phyloP scores from a whole-genome alignment of 306 rosid species.

The Glycyrrhiza uralensis region DNA sequence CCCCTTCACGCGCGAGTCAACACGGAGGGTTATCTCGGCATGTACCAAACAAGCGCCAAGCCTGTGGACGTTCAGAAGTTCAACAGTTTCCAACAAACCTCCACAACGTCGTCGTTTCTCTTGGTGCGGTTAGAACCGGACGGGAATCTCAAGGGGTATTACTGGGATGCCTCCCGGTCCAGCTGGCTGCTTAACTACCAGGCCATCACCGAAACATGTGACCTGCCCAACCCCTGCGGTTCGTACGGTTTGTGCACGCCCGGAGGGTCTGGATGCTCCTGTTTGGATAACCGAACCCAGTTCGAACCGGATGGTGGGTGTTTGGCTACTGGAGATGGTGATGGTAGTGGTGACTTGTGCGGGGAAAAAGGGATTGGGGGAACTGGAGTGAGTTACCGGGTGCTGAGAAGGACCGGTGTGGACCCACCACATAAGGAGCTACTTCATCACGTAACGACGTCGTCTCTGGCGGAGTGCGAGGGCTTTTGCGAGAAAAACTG shows the following conservation, averaged over 20 bases:
- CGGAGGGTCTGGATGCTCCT: conserved; percentile 56
- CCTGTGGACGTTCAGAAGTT: conserved; percentile 70
- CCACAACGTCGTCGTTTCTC: conserved; percentile 36
- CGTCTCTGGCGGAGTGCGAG: conserved; percentile 58
- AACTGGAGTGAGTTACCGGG: conserved; percentile 33
- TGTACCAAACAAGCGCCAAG: conserved; percentile 62
- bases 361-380: conserved; percentile 22
- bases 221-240: conserved; percentile 77
- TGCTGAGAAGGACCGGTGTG: conserved; percentile 53
- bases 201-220: conserved; percentile 59
- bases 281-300: conserved; percentile 58
- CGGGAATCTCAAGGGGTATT: conserved; percentile 73
- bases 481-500: conserved; percentile 54
- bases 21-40: conserved; percentile 64
- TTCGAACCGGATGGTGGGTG: conserved; percentile 47
- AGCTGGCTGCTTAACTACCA: conserved; percentile 51
- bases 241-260: conserved; percentile 76
- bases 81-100: conserved; percentile 44
- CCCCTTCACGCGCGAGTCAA: conserved; percentile 61
- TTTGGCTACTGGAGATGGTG: conserved; percentile 12
- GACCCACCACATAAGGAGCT: conserved; percentile 66
- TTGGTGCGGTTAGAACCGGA: conserved; percentile 56
- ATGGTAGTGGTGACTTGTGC: conserved; percentile 48
- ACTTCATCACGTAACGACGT: conserved; percentile 35
- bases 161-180: conserved; percentile 56